Base-by-base conservation (phyloP, 192 early-diverging fungal species). In the Phlyctochytrium planicorne region DNA sequence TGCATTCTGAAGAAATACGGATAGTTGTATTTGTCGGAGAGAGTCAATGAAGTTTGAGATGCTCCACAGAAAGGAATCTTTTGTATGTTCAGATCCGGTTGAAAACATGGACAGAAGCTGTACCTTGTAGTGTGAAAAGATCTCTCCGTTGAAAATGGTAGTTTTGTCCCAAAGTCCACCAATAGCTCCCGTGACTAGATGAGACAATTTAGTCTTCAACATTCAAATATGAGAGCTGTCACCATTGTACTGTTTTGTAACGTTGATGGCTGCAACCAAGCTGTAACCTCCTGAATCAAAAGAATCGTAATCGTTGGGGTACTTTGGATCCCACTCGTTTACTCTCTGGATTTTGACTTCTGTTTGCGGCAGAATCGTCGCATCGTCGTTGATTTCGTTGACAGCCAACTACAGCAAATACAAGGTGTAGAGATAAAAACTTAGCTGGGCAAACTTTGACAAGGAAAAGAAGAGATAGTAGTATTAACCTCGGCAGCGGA, bases 51-150 rank as follows among this genome's bases (percentile, higher is more conserved):
- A 6, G 17, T 34, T 32, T 69, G 68, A 2, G 60, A 50, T 2
- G 68, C 35, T 33, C 68, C 68, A 62, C 68, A 69, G 68, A 69
- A 69, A 36, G 68, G 68, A 52, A 69, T 60, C 47, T 62, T 37
- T 57, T 29, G 40, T 6, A 57, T 25, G 6, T 12, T 25, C 27
- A 57, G 10, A 29, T 4, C 27, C 20, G 12, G 27, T 57, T 25
- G 16, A 57, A 14, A 14, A 50, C 40, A 50, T n/a, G 40, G 40
- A 10, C 27, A 57, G 10, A 25, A 25, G 10, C 55, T 47, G 25
- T 29, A 57, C 55, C 55, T 57, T 57, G 55, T 57, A 57, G 55
- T 57, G 55, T 6, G 55, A 57, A 27, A 57, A 57, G 25, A 30
- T 30, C 23, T 29, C 29, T 23, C 23, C 29, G 23, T 60, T 23